Conservation (phyloP, 352 stramenopile species). For the Pythium myriotylum region DNA sequence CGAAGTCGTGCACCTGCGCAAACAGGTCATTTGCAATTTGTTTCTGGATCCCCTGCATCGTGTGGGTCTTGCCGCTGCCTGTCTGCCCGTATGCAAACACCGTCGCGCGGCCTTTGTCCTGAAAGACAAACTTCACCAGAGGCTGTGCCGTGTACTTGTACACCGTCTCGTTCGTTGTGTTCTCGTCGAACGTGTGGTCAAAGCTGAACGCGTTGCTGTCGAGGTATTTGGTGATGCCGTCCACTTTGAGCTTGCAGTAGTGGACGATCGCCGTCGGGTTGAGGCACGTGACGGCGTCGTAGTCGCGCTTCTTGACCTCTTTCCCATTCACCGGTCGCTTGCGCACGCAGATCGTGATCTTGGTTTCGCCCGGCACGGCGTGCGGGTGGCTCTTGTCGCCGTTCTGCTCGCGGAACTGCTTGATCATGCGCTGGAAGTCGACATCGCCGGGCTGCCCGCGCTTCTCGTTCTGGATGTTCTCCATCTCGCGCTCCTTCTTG, state of each 20-base stretch:
- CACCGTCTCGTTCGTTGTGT: conserved; percentile 91
- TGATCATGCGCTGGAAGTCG: conserved; percentile 93
- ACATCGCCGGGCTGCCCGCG: conserved; percentile 84
- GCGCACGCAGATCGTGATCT: conserved; percentile 96
- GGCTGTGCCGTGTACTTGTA: conserved; percentile 92
- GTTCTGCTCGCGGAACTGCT: conserved; percentile 82
- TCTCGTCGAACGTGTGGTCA: conserved; percentile 94
- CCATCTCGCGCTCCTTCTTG: conserved; percentile 83
- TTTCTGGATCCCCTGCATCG: conserved; percentile 88
- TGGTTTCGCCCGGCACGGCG: conserved; percentile 55
- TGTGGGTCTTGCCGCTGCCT: conserved; percentile 90
- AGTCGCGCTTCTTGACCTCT: conserved; percentile 92
- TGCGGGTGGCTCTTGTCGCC: conserved; percentile 54
- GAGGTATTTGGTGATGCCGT: conserved; percentile 99
- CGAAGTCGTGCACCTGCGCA: conserved; percentile 65
- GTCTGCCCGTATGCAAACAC: conserved; percentile 98
- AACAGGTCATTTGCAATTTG: conserved; percentile 80
- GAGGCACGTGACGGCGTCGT: conserved; percentile 95
- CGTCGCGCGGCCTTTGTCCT: conserved; percentile 91
- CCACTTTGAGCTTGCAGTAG: conserved; percentile 97
- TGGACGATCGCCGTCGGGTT: conserved; percentile 96
- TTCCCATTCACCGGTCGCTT: conserved; percentile 94
- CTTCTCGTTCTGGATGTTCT: conserved; percentile 83
- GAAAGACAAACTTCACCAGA: conserved; percentile 95
- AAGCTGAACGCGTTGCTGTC: conserved; percentile 96